A percentile compares a stretch with the other conserved stretches of the same genome.
phyloP scores from a whole-genome alignment of 257 asterid species.

The Phtheirospermum japonicum region DNA sequence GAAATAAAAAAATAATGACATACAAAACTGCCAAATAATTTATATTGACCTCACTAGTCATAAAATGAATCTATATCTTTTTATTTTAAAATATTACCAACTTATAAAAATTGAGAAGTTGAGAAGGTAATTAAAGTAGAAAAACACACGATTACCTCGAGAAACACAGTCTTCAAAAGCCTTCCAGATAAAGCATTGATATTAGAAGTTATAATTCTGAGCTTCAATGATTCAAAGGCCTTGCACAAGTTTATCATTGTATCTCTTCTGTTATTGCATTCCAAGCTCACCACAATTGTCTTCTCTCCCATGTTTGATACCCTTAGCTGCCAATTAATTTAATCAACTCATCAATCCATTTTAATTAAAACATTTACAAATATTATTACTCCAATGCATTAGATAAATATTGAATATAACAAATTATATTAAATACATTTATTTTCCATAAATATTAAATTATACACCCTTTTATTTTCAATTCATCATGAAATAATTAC shows the following conservation, averaged over 20 bases:
- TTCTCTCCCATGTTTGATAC: constrained; percentile 61
- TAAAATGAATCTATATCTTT: background rate
- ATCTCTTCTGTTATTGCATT: constrained; percentile 56
- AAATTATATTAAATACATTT: too few species aligned
- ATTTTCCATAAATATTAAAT: too few species aligned
- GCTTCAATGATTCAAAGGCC: constrained; percentile 61
- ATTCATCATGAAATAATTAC: too few species aligned
- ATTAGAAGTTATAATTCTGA: constrained; percentile 57
- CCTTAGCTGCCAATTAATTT: constrained; percentile 46
- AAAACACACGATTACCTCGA: constrained; percentile 41
- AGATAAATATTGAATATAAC: too few species aligned
- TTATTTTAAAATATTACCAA: too few species aligned
- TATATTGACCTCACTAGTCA: background rate
- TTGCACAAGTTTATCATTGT: constrained; percentile 63
- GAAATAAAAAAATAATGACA: background rate
- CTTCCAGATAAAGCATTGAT: constrained; percentile 52
- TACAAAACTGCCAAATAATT: background rate
- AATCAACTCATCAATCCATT: background rate
- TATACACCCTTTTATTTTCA: too few species aligned
- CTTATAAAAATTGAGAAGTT: too few species aligned
- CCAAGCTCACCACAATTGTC: constrained; percentile 55
- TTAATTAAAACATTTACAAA: background rate
- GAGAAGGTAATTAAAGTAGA: too few species aligned
- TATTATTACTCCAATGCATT: background rate
- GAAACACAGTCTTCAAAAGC: constrained; percentile 55